Percentiles rank a stretch among this genome's conserved stretches.
phyloP scores from a whole-genome alignment of 1,139 yeast species.

The Martiniozyma asiatica region DNA sequence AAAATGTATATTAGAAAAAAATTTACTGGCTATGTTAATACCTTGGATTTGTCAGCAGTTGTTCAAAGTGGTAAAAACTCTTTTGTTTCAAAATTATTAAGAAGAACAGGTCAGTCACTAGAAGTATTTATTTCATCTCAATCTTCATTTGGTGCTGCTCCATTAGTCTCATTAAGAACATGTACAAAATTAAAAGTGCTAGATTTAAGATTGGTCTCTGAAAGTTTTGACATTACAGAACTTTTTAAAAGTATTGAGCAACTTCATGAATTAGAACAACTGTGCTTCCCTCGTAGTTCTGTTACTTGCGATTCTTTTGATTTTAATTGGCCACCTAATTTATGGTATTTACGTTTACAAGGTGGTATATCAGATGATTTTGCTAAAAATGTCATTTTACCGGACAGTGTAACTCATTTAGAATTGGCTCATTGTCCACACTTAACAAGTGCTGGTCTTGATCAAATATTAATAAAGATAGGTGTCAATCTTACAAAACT shows the following conservation, averaged over 20 bases:
- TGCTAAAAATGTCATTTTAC: constrained; percentile 53
- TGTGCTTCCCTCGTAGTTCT: constrained; percentile 85
- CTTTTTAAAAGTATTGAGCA: constrained; percentile 62
- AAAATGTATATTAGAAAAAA: constrained; percentile 8
- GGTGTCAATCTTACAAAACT: constrained; percentile 56
- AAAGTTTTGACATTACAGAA: constrained; percentile 73
- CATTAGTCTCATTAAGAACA: constrained; percentile 62
- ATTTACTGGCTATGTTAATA: constrained; percentile 28
- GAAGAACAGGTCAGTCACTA: constrained; percentile 57
- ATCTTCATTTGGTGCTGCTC: constrained; percentile 87
- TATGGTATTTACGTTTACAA: constrained; percentile 62
- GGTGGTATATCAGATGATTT: constrained; percentile 87
- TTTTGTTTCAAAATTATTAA: constrained; percentile 65
- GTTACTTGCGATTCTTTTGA: constrained; percentile 56
- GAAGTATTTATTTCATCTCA: constrained; percentile 80
- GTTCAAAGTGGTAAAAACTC: constrained; percentile 93
- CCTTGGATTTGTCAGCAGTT: constrained; percentile 62
- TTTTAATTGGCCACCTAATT: constrained; percentile 64
- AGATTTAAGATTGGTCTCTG: constrained; percentile 83
- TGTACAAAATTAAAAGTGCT: constrained; percentile 54
- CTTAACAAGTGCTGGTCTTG: constrained; percentile 43
- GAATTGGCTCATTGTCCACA: constrained; percentile 86
- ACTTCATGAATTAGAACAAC: constrained; percentile 50
- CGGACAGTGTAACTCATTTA: constrained; percentile 54
- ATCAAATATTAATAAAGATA: constrained; percentile 44